phyloP scores from a whole-genome alignment of 306 rosid genomes.

The Prunus mongolica region DNA sequence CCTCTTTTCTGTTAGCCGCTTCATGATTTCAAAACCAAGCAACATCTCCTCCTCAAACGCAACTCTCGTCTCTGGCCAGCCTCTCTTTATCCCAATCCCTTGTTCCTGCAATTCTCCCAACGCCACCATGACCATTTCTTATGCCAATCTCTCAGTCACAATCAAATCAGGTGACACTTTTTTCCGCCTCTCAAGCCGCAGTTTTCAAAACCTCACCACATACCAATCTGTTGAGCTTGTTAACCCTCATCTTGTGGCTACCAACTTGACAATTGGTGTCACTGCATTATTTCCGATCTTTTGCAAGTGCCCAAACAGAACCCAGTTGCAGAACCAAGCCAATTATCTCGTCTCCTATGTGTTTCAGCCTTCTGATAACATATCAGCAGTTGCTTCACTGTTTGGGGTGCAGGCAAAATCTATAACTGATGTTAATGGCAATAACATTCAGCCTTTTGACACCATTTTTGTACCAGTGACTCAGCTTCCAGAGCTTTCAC shows the following conservation, averaged over 20 bases:
- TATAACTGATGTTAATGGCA: constrained; percentile 41
- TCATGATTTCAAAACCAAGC: constrained; percentile 49
- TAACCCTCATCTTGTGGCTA: constrained; percentile 53
- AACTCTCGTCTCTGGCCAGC: constrained; percentile 40
- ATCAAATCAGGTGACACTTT: constrained; percentile 52
- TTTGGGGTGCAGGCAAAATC: constrained; percentile 33
- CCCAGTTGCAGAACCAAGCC: constrained; percentile 19
- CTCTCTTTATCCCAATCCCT: constrained; percentile 63
- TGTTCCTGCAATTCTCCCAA: constrained; percentile 65
- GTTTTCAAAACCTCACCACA: constrained; percentile 62
- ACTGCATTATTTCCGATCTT: constrained; percentile 57
- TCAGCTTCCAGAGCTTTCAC: constrained; percentile 52
- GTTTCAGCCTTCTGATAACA: constrained; percentile 58
- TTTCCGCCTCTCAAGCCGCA: constrained; percentile 39
- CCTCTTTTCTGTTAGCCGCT: constrained; percentile 72
- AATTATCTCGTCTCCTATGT: constrained; percentile 63
- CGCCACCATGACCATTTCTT: constrained; percentile 46
- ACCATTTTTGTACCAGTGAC: constrained; percentile 67
- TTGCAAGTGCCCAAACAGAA: constrained; percentile 65
- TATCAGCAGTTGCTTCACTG: constrained; percentile 48
- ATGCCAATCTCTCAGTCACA: constrained; percentile 57
- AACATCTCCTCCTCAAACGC: constrained; percentile 59
- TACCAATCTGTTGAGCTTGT: constrained; percentile 58
- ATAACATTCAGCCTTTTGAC: constrained; percentile 23
- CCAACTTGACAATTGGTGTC: constrained; percentile 43